Base-by-base conservation (phyloP, 306 rosid species). In the Quillaja saponaria region DNA sequence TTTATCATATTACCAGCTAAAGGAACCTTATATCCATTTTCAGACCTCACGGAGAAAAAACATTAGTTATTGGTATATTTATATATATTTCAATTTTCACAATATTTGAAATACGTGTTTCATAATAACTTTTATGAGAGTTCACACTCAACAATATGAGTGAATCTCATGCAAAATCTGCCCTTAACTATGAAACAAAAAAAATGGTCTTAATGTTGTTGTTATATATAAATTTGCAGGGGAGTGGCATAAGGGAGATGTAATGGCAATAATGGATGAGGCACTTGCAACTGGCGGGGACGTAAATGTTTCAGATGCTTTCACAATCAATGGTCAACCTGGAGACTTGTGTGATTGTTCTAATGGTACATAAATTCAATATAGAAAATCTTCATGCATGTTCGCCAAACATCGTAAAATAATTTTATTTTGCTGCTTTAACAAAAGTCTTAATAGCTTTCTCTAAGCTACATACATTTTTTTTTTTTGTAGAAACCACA, bases 311-410 rank as follows among this genome's bases (percentile, higher is more conserved):
- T 65, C 74, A 10, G 62, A 76, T 76, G 77, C 66, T 33, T 61
- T 21, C 49, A 55, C 71, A 0, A 75, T 75, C 19, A 75, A 75
- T 34, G 79, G 79, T 13, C 66, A 68, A 34, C 79, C 75, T 3
- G 79, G 79, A 45, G 49, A 49, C 1, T 34, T 55, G 8, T 61
- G 44, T 14, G 6, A 12, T 3, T 61, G 66, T 18, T 61, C 62
- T 21, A 39, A 28, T 21, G 71, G 61, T 65, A 51, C 3, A 15
- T 14, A 51, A 1, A 37, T 51, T 15, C 5, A 6, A 1, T 3
- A 20, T 1, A 15, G n/a, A n/a, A n/a, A n/a, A n/a, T n/a, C n/a
- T n/a, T n/a, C n/a, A n/a, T n/a, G n/a, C n/a, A n/a, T n/a, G n/a
- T n/a, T n/a, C n/a, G n/a, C n/a, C n/a, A n/a, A n/a, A n/a, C 40